Conservation (phyloP, 179 eudicot species). For the Silene vulgaris region DNA sequence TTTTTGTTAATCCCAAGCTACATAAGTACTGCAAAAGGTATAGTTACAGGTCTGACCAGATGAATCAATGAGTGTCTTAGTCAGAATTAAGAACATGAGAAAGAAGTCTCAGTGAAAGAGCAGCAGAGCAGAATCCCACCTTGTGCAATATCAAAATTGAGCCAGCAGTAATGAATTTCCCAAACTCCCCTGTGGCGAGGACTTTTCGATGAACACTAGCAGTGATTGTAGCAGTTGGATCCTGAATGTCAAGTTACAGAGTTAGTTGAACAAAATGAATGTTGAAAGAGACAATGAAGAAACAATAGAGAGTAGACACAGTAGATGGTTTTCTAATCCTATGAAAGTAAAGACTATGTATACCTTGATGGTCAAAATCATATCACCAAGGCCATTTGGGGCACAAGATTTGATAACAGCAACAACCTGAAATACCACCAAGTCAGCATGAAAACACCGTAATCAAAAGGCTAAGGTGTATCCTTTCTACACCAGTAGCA, state of each 20-base stretch:
- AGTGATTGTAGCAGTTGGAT: constrained; percentile 64
- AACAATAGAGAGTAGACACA: not conserved
- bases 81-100: not conserved
- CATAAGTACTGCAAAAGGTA: not conserved
- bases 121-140: constrained; percentile 33
- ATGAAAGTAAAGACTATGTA: not conserved
- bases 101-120: not conserved
- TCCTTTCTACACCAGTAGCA: not conserved
- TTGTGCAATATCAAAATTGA: constrained; percentile 63
- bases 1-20: constrained; percentile 16
- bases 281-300: not conserved
- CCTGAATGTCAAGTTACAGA: constrained; percentile 39
- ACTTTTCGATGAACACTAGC: constrained; percentile 77
- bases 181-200: constrained; percentile 39
- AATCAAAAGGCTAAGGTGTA: not conserved
- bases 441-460: not conserved
- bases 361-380: constrained; percentile 71
- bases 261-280: constrained; percentile 13
- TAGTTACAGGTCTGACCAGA: too few relatives aligned
- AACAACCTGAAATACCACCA: constrained; percentile 51
- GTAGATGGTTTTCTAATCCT: not conserved
- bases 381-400: constrained; percentile 79
- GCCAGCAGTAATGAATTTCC: constrained; percentile 54
- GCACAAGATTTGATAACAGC: constrained; percentile 70
- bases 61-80: too few relatives aligned